Conservation (phyloP, 441 rosid genomes). For the Daphne laureola region DNA sequence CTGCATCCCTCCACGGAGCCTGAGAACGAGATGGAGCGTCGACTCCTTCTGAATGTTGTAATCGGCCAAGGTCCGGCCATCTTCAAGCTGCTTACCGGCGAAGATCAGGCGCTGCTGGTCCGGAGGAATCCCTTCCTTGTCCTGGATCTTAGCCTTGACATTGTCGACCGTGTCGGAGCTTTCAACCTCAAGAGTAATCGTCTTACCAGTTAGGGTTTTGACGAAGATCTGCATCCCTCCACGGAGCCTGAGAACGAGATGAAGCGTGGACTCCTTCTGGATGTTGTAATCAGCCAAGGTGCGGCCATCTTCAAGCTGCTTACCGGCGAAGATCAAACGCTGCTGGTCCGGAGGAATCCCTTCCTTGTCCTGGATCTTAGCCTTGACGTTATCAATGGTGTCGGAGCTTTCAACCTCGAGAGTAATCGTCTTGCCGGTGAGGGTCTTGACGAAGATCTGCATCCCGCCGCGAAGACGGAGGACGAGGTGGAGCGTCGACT, state of each 20-base stretch:
- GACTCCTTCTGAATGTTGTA: constrained; percentile 15
- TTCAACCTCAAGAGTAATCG: constrained; percentile 25
- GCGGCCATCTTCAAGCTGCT: constrained; percentile 22
- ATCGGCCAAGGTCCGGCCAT: constrained; percentile 25
- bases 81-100: constrained; percentile 25
- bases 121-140: constrained; percentile 26
- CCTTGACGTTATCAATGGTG: constrained; percentile 22
- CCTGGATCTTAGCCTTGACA: constrained; percentile 27
- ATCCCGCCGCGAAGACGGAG: constrained; percentile 15
- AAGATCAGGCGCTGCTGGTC: constrained; percentile 30
- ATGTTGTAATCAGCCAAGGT: constrained; percentile 22
- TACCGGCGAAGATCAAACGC: constrained; percentile 22
- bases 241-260: constrained; percentile 16
- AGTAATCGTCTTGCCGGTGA: constrained; percentile 25
- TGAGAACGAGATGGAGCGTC: too few relatives aligned
- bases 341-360: constrained; percentile 23
- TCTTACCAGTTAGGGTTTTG: constrained; percentile 28
- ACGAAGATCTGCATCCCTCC: constrained; percentile 27
- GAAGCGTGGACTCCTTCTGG: constrained; percentile 19
- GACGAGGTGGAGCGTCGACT: constrained; percentile 19
- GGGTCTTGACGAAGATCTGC: constrained; percentile 25
- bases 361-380: constrained; percentile 25
- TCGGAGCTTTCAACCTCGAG: constrained; percentile 24
- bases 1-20: too few relatives aligned
- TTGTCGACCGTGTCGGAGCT: constrained; percentile 27